These are phyloP conservation scores for Pelargonium cotyledonis DNA, from an alignment of 441 rosid species.

Conservation along the genomic window DNA sequence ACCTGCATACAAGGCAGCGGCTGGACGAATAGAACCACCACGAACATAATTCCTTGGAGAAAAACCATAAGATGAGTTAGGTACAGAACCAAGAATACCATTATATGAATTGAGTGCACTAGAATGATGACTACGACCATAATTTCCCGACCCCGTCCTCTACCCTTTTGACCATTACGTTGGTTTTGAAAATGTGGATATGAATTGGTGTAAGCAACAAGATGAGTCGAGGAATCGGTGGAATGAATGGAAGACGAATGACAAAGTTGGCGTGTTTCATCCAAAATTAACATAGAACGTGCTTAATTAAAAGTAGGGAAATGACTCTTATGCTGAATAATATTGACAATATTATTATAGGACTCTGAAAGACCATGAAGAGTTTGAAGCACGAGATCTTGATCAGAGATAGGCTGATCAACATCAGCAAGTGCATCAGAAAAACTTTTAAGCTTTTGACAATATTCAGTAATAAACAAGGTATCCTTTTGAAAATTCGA, in stretches of 20 bases:
- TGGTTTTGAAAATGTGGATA: neutral
- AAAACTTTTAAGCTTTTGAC: neutral
- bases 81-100: no score
- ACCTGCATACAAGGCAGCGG: neutral
- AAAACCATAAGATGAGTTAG: no score
- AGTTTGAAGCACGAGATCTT: neutral
- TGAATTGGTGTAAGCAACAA: neutral
- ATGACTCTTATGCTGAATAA: neutral
- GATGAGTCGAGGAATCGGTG: neutral
- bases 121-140: no score
- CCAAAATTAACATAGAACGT: neutral
- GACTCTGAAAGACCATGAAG: neutral
- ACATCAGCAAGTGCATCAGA: neutral
- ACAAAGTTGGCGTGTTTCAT: neutral
- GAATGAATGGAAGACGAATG: neutral
- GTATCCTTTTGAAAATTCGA: neutral
- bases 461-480: neutral
- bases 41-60: no score
- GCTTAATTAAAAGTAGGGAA: neutral
- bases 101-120: no score
- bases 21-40: no score
- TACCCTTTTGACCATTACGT: neutral
- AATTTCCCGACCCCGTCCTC: neutral
- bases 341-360: neutral
- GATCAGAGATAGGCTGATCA: neutral